phyloP scores from a whole-genome alignment of 164 flowering plant genomes.

The Tetrastigma voinierianum region DNA sequence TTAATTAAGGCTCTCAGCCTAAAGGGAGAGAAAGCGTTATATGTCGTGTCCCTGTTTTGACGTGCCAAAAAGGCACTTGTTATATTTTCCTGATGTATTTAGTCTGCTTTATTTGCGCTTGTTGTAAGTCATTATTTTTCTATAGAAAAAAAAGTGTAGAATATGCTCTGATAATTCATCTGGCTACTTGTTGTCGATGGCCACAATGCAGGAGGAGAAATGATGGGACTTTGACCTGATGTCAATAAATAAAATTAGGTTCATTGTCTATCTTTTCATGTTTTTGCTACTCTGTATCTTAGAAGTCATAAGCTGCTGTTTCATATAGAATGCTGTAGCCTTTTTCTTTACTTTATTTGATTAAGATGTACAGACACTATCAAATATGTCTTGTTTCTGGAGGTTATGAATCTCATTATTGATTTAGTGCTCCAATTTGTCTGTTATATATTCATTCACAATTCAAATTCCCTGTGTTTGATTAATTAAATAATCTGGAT shows the following conservation, averaged over 20 bases:
- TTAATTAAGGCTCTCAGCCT: too few relatives aligned
- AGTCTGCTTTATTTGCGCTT: too few relatives aligned
- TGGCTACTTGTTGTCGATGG: background rate
- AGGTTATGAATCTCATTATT: background rate
- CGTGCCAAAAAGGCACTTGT: too few relatives aligned
- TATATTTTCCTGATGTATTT: too few relatives aligned
- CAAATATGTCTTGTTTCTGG: background rate
- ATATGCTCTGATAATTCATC: background rate
- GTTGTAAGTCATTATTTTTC: too few relatives aligned
- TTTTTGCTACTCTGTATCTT: background rate
- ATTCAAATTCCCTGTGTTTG: background rate
- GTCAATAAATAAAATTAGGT: background rate
- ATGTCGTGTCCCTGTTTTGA: too few relatives aligned
- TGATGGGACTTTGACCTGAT: constrained; percentile 2
- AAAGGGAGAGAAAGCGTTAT: too few relatives aligned
- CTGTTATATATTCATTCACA: background rate
- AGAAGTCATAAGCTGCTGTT: background rate
- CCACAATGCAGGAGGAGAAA: background rate
- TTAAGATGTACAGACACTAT: too few relatives aligned
- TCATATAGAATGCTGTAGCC: background rate
- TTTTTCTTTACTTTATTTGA: background rate
- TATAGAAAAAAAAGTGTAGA: too few relatives aligned
- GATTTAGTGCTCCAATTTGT: background rate
- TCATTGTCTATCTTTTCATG: background rate
- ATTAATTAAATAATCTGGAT: background rate